Evolutionary conservation across 345 rosid species (phyloP).

Genomic region (Eucalyptus polybractea): DNA sequence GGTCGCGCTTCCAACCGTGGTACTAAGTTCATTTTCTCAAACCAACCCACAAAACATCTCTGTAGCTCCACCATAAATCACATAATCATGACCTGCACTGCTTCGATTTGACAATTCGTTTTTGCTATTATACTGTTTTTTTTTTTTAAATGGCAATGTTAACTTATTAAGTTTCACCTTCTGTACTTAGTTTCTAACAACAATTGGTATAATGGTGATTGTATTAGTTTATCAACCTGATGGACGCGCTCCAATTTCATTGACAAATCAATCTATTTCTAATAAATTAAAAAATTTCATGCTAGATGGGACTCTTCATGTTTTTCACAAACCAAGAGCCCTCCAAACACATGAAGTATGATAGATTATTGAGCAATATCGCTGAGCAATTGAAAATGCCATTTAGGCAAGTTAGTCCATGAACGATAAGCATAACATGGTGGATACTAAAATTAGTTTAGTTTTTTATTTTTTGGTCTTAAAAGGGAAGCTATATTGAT

Average conservation of each 20-base stretch:
- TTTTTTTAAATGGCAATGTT: not conserved
- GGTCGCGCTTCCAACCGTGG: not conserved
- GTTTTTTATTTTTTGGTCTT: no score
- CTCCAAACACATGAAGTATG: conserved; percentile 31
- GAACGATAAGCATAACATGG: not conserved
- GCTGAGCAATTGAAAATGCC: conserved; percentile 47
- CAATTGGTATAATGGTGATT: not conserved
- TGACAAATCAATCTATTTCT: conserved; percentile 43
- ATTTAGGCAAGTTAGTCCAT: conserved; percentile 44
- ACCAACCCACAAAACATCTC: not conserved
- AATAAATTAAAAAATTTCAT: conserved; percentile 43
- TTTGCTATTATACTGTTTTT: not conserved
- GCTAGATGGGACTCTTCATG: conserved; percentile 42
- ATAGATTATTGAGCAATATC: conserved; percentile 37
- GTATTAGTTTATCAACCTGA: conserved; percentile 46
- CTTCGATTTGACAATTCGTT: not conserved
- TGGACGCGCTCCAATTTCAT: conserved; percentile 64
- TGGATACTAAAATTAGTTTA: not conserved
- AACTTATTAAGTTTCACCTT: not conserved
- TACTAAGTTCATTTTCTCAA: not conserved
- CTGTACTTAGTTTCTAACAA: not conserved
- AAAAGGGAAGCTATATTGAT: no score
- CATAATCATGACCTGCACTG: conserved; percentile 24
- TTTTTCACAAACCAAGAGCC: conserved; percentile 32
- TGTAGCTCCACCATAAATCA: not conserved